phyloP scores from a whole-genome alignment of 345 rosid genomes.

The Sisymbrium irio region DNA sequence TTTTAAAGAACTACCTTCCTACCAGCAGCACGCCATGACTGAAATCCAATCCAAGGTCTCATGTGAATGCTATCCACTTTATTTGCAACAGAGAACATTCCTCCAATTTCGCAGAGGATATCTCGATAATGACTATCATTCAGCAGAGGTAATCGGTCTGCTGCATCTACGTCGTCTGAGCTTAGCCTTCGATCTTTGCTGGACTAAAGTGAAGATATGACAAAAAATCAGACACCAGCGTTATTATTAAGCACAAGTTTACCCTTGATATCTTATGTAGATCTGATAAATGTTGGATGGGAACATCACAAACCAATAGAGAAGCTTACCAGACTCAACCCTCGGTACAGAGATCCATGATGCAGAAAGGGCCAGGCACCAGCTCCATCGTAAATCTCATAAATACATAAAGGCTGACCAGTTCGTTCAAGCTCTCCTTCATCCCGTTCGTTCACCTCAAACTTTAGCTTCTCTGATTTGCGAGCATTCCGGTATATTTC shows the following conservation, averaged over 20 bases:
- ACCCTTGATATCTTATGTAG: background rate
- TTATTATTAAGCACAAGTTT: background rate
- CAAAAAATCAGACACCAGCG: constrained; percentile 16
- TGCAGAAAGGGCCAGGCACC: constrained; percentile 98
- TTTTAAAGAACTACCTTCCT: constrained; percentile 69
- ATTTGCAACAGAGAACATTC: constrained; percentile 91
- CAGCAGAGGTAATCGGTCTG: constrained; percentile 67
- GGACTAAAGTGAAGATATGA: constrained; percentile 48
- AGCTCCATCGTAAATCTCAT: constrained; percentile 82
- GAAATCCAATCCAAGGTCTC: constrained; percentile 99
- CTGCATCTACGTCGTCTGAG: constrained; percentile 96
- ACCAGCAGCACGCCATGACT: constrained; percentile 97
- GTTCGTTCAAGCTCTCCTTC: constrained; percentile 99
- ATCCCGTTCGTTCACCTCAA: constrained; percentile 91
- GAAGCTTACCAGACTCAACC: constrained; percentile 86
- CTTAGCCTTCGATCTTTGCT: constrained; percentile 67
- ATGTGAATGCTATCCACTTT: constrained; percentile 84
- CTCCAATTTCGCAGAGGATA: constrained; percentile 89
- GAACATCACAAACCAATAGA: constrained; percentile 24
- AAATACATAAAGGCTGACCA: constrained; percentile 90
- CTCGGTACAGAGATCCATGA: constrained; percentile 93
- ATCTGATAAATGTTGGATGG: background rate
- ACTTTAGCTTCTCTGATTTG: constrained; percentile 79
- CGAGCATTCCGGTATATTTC: constrained; percentile 89
- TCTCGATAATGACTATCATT: constrained; percentile 61